Percentiles rank a stretch among this genome's conserved stretches.
Evolutionary conservation across 345 rosid species (phyloP).

Genomic region (Hevea brasiliensis): DNA sequence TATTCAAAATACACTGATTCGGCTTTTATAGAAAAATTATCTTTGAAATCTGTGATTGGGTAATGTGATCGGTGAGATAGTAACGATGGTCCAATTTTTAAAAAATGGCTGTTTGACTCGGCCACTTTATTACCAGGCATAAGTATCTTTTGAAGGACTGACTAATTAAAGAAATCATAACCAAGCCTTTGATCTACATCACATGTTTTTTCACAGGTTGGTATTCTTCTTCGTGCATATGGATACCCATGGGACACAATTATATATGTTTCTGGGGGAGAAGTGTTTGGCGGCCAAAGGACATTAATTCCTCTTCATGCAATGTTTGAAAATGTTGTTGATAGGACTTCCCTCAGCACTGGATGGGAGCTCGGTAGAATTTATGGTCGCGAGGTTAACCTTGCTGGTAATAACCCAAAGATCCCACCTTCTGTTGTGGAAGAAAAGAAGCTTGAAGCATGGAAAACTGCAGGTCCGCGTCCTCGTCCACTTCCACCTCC

Average conservation of each 20-base stretch:
- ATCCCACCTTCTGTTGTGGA: constrained; percentile 50
- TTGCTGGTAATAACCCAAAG: constrained; percentile 41
- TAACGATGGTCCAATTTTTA: not conserved
- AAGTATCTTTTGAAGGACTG: not conserved
- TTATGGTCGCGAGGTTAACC: constrained; percentile 82
- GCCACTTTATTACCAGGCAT: not conserved
- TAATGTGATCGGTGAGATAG: not conserved
- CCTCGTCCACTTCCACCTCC: constrained; percentile 99
- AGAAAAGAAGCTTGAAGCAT: constrained; percentile 56
- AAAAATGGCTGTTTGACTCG: constrained; percentile 9
- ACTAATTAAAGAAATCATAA: not conserved
- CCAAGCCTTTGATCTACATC: not conserved
- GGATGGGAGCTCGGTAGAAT: constrained; percentile 82
- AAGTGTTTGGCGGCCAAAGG: constrained; percentile 96
- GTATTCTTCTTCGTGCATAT: constrained; percentile 88
- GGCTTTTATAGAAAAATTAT: not conserved
- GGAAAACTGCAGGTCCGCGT: constrained; percentile 70
- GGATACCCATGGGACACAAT: constrained; percentile 91
- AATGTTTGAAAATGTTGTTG: constrained; percentile 87
- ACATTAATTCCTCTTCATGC: constrained; percentile 81
- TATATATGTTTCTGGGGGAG: constrained; percentile 89
- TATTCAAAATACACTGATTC: not conserved
- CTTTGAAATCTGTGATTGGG: not conserved
- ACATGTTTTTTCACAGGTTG: constrained; percentile 54
- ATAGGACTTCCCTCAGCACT: constrained; percentile 84